Percentiles rank a stretch among this genome's conserved stretches.
These are phyloP conservation scores for Stenogyne calaminthoides DNA, from an alignment of 305 asterid species.

Conservation along the genomic window DNA sequence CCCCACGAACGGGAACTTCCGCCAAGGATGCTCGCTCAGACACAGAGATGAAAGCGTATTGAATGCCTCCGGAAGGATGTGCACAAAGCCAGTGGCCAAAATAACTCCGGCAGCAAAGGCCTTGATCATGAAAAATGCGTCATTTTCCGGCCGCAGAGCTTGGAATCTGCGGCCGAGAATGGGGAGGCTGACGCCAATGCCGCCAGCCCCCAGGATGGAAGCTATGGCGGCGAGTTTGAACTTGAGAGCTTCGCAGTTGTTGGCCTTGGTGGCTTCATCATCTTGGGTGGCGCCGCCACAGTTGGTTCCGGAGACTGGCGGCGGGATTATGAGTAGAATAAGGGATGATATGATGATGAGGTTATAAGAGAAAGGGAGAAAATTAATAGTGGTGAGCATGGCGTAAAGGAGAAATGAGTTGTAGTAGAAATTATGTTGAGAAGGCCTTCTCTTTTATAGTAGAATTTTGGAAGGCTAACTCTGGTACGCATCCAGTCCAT, in stretches of 20 bases:
- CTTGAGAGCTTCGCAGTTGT: constrained; percentile 47
- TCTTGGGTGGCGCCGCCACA: constrained; percentile 35
- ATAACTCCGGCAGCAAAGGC: constrained; percentile 83
- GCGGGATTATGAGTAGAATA: constrained; percentile 30
- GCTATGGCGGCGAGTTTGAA: constrained; percentile 57
- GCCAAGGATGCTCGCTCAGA: constrained; percentile 57
- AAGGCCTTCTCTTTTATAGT: constrained; percentile 25
- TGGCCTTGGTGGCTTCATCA: constrained; percentile 12
- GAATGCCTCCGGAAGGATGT: constrained; percentile 73
- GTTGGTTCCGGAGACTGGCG: constrained; percentile 27
- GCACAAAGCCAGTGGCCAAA: constrained; percentile 72
- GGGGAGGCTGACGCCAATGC: constrained; percentile 64
- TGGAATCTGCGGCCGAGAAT: constrained; percentile 48
- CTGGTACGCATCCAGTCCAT: too few relatives aligned
- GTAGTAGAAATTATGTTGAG: neutral
- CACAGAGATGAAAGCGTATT: constrained; percentile 52
- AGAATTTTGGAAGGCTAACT: neutral
- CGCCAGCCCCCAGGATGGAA: constrained; percentile 52
- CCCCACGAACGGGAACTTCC: constrained; percentile 62
- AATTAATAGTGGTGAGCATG: constrained; percentile 32
- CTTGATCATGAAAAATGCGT: constrained; percentile 72
- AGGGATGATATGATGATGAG: constrained; percentile 32
- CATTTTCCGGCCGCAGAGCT: constrained; percentile 54
- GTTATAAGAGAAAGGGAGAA: neutral
- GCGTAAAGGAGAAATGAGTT: neutral